Base-by-base conservation (phyloP, 1,284 basidiomycete species). In the Spongispora temasekensis region DNA sequence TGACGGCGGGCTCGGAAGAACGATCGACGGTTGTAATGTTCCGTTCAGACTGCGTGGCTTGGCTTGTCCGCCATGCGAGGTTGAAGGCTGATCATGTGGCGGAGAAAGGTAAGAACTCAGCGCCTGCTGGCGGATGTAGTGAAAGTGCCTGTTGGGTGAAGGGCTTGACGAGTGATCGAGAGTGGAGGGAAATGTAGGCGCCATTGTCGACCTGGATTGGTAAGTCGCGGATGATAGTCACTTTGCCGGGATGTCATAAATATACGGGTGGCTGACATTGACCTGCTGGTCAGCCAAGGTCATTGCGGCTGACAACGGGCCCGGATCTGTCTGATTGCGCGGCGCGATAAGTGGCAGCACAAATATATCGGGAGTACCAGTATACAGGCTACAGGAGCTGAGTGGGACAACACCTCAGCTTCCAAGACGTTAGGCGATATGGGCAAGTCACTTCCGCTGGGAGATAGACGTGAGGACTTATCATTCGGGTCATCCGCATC, bases 201-300 rank as follows among this genome's bases (percentile, higher is more conserved):
- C 71, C 69, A 71, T 71, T 25, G 52, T 56, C 52, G 54, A 32
- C 35, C 42, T 42, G 53, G 28, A 30, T 15, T 32, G 57, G 50
- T 60, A 44, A 56, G 44, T 35, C 23, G 53, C 56, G 48, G 25
- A 23, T 19, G 31, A 53, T 46, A 35, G 48, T 35, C 51, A 44
- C 32, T 40, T 46, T 23, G 31, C 25, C 27, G 31, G 19, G 25
- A 37, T 51, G 23, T 64, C 67, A 74, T 72, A 72, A 62, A 68
- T 71, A 73, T 40, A 50, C 27, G 21, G 56, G 70, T 27, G 71
- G 71, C 71, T 71, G 63, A 67, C 68, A 54, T 21, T 60, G 59
- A 56, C 44, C 32, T 23, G 52, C n/a, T 7, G 3, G 70, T 72
- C 69, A 69, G 68, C 66, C 68, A 55, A 31, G 6, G 32, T 5